A percentile compares a stretch with the other conserved stretches of the same genome.
phyloP scores from a whole-genome alignment of 371 early-diverging fungal genomes.

The Mortierella sp. region DNA sequence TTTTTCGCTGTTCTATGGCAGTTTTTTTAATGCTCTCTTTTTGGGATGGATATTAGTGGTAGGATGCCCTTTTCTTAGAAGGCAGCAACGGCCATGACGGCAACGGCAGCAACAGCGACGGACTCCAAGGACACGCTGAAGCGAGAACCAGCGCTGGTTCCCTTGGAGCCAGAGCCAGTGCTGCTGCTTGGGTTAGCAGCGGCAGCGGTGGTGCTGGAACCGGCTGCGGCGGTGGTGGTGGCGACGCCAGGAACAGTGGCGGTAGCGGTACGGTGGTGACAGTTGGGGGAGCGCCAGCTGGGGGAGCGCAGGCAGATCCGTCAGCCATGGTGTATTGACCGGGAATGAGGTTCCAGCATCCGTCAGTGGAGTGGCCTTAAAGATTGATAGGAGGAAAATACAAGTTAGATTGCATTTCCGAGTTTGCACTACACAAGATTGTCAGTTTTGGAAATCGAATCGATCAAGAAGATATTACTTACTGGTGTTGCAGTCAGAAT shows the following conservation, averaged over 20 bases:
- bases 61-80: conserved; percentile 5
- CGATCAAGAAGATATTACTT: conserved; percentile 12
- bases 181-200: no score
- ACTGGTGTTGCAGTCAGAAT: conserved; percentile 43
- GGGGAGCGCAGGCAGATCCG: conserved; percentile 22
- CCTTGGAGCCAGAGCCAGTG: no score
- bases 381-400: background rate
- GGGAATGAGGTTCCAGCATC: conserved; percentile 36
- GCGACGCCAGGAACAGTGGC: background rate
- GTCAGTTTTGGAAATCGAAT: no score
- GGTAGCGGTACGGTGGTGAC: background rate
- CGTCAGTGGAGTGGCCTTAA: conserved; percentile 24
- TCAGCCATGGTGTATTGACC: conserved; percentile 32
- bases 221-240: background rate
- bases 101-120: background rate
- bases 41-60: background rate
- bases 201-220: background rate
- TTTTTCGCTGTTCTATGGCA: no score
- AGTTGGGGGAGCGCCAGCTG: conserved; percentile 3
- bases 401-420: background rate
- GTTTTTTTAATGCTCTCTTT: no score
- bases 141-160: background rate
- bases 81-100: conserved; percentile 18
- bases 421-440: no score
- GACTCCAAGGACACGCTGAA: background rate